Percentiles rank a stretch among this genome's conserved stretches.
These are phyloP conservation scores for Drechmeria coniospora DNA, from an alignment of 2,329 filamentous ascomycete genomes.

Conservation along the genomic window DNA sequence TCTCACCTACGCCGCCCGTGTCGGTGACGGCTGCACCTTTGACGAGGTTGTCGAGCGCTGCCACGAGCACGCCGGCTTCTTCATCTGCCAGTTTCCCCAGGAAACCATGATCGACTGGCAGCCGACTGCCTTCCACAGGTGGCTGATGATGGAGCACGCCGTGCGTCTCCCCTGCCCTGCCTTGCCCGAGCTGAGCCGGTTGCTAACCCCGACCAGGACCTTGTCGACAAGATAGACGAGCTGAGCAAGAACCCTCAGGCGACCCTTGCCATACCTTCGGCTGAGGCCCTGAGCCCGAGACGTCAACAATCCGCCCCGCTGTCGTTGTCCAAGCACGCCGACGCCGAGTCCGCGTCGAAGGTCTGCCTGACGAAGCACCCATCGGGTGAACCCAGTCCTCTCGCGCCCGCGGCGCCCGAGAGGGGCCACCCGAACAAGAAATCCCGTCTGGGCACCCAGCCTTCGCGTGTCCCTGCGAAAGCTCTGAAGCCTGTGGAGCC, in stretches of 20 bases:
- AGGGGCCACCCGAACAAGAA: too few species aligned
- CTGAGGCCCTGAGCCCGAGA: slow-evolving; percentile 5
- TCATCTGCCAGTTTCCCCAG: slow-evolving; percentile 36
- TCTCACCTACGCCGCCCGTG: slow-evolving; percentile 29
- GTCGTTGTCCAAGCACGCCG: slow-evolving; percentile 4
- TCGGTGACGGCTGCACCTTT: slow-evolving; percentile 36
- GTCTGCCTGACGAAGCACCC: too few species aligned
- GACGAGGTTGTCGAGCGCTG: slow-evolving; percentile 32
- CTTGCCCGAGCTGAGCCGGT: too few species aligned
- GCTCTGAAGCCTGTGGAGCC: too few species aligned
- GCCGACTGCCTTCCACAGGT: slow-evolving; percentile 31
- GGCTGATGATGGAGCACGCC: slow-evolving; percentile 25
- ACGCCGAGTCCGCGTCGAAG: slow-evolving; percentile 5
- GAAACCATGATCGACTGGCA: slow-evolving; percentile 23
- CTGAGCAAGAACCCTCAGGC: slow-evolving; percentile 9
- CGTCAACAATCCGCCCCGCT: slow-evolving; percentile 4
- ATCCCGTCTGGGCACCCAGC: too few species aligned
- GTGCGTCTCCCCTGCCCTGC: slow-evolving; percentile 16
- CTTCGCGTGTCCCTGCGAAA: too few species aligned
- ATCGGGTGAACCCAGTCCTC: too few species aligned
- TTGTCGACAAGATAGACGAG: slow-evolving; percentile 10
- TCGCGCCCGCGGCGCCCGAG: not conserved
- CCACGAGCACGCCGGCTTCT: slow-evolving; percentile 32
- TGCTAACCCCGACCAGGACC: slow-evolving; percentile 9
- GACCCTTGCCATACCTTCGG: slow-evolving; percentile 6